Percentiles rank a stretch among this genome's conserved stretches.
phyloP scores from a whole-genome alignment of 1,139 yeast species.

The Saccharomyces hybrid region DNA sequence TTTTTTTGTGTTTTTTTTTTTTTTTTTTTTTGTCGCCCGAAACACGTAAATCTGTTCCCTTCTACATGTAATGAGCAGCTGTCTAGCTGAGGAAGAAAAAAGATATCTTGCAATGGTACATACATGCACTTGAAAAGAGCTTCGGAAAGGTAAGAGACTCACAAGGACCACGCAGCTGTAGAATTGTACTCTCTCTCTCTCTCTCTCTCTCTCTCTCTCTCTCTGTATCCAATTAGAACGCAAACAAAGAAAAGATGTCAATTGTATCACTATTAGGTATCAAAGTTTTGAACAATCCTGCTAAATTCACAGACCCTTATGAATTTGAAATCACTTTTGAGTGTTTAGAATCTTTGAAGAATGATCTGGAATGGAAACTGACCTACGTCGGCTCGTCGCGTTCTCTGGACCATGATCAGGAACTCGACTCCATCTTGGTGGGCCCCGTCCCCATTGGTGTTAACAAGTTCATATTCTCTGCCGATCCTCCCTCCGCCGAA shows the following conservation, averaged over 20 bases:
- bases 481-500: slow-evolving; percentile 96
- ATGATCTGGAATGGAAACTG: slow-evolving; percentile 93
- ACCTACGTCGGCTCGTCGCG: slow-evolving; percentile 95
- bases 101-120: not conserved
- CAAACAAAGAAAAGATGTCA: slow-evolving; percentile 48
- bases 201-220: not conserved
- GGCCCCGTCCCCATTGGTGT: slow-evolving; percentile 98
- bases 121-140: not conserved
- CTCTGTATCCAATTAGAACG: not conserved
- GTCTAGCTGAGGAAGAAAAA: not conserved
- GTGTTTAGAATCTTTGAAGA: slow-evolving; percentile 85
- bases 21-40: not conserved
- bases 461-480: slow-evolving; percentile 83
- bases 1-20: too few species aligned
- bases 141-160: not conserved
- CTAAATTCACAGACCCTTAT: slow-evolving; percentile 88
- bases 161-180: not conserved
- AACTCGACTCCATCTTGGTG: slow-evolving; percentile 84
- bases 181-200: not conserved
- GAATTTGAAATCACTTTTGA: slow-evolving; percentile 96
- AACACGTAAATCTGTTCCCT: not conserved
- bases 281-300: slow-evolving; percentile 90
- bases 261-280: slow-evolving; percentile 89
- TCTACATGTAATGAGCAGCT: not conserved
- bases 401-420: slow-evolving; percentile 92